Percentiles rank a stretch among this genome's conserved stretches.
phyloP scores from a whole-genome alignment of 495 filamentous ascomycete species.

The Aspergillus bertholletiae region DNA sequence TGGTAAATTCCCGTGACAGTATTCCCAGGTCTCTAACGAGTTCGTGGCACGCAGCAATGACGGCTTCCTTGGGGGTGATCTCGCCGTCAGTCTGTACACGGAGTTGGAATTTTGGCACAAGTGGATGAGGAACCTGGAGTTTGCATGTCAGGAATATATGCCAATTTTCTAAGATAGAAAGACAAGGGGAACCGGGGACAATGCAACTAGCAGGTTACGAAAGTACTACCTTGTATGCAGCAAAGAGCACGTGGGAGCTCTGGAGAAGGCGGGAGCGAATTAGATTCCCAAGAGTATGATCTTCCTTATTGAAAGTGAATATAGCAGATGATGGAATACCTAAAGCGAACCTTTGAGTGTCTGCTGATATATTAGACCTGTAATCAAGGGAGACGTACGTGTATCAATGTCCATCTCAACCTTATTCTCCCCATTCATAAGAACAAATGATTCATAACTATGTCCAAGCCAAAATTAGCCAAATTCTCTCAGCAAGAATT shows the following conservation, averaged over 20 bases:
- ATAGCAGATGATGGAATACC: conserved; percentile 78
- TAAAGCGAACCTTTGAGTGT: conserved; percentile 29
- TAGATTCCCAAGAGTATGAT: conserved; percentile 93
- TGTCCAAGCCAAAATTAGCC: conserved; percentile 14
- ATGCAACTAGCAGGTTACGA: background rate
- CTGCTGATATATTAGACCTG: background rate
- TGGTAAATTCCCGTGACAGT: conserved; percentile 83
- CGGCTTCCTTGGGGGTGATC: conserved; percentile 78
- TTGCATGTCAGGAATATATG: background rate
- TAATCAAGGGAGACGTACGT: conserved; percentile 52
- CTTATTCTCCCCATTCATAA: conserved; percentile 86
- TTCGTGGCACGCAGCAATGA: conserved; percentile 73
- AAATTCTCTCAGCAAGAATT: background rate
- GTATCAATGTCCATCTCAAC: conserved; percentile 82
- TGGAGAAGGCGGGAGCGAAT: conserved; percentile 77
- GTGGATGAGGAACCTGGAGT: conserved; percentile 69
- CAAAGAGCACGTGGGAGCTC: conserved; percentile 74
- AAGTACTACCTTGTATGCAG: conserved; percentile 74
- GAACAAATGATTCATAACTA: conserved; percentile 90
- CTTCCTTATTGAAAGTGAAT: conserved; percentile 94
- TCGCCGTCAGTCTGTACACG: conserved; percentile 90
- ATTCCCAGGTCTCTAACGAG: conserved; percentile 73
- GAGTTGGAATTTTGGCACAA: conserved; percentile 79
- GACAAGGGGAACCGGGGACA: no score
- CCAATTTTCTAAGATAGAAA: background rate